Conservation (phyloP, 2,329 filamentous ascomycete species). For the Eutypella sp. region DNA sequence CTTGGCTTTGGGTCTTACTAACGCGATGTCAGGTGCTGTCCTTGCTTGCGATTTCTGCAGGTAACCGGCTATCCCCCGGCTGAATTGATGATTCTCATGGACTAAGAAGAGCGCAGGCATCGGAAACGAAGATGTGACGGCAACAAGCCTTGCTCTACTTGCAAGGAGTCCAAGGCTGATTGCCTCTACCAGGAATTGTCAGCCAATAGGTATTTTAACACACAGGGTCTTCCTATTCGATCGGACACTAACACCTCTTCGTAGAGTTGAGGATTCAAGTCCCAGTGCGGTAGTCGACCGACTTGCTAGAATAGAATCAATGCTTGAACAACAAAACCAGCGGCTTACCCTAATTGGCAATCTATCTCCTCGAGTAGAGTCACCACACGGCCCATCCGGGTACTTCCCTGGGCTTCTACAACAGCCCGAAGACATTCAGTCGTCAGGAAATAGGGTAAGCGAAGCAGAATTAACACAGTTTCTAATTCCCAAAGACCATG, state of each 20-base stretch:
- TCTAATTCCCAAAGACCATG: conserved; percentile 31
- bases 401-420: conserved; percentile 16
- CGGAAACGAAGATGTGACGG: conserved; percentile 35
- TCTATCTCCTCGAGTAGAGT: conserved; percentile 18
- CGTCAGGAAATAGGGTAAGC: conserved; percentile 15
- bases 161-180: conserved; percentile 32
- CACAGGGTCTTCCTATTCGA: not conserved
- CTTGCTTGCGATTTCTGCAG: conserved; percentile 37
- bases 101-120: conserved; percentile 20
- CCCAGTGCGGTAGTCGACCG: conserved; percentile 31
- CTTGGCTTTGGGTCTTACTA: conserved; percentile 10
- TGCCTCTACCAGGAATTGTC: conserved; percentile 36
- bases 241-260: conserved; percentile 4
- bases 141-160: conserved; percentile 34
- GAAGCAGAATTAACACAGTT: conserved; percentile 29
- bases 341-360: conserved; percentile 23
- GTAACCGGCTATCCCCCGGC: conserved; percentile 9
- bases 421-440: conserved; percentile 16
- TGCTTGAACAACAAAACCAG: conserved; percentile 27
- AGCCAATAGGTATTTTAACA: conserved; percentile 23
- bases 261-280: conserved; percentile 29
- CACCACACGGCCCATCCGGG: conserved; percentile 19
- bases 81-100: conserved; percentile 2
- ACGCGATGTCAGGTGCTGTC: conserved; percentile 27
- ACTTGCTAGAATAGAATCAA: conserved; percentile 32